Evolutionary conservation across 768 basidiomycete species (phyloP).

Genomic region (Filobasidium floriforme): DNA sequence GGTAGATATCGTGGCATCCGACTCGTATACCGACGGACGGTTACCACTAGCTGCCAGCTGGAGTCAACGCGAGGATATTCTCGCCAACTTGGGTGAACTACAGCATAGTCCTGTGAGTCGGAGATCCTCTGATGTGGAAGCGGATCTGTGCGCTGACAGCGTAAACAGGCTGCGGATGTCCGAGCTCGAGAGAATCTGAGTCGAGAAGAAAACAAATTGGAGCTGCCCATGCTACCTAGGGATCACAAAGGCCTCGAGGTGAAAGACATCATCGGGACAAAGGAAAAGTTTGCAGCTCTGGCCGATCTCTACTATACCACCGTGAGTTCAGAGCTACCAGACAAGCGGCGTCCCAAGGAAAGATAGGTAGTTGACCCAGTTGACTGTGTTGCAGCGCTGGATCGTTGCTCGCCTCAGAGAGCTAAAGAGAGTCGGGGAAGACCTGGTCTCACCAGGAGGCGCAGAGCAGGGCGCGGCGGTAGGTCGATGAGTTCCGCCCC

Average conservation of each 20-base stretch:
- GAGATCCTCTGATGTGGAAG: not conserved
- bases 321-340: slow-evolving; percentile 51
- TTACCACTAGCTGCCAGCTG: slow-evolving; percentile 58
- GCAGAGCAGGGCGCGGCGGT: not conserved
- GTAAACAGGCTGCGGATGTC: not conserved
- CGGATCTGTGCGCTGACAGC: not conserved
- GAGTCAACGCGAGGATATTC: slow-evolving; percentile 79
- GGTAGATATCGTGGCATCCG: slow-evolving; percentile 25
- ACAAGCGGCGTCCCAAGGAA: slow-evolving; percentile 4
- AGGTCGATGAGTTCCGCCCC: not conserved
- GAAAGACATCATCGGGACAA: slow-evolving; percentile 62
- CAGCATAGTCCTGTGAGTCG: slow-evolving; percentile 50
- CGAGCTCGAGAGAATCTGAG: slow-evolving; percentile 25
- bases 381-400: slow-evolving; percentile 58
- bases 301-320: slow-evolving; percentile 78
- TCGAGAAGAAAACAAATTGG: slow-evolving; percentile 70
- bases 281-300: slow-evolving; percentile 64
- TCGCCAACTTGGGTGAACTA: slow-evolving; percentile 63
- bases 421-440: slow-evolving; percentile 60
- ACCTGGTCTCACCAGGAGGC: slow-evolving; percentile 32
- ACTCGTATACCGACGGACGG: slow-evolving; percentile 39
- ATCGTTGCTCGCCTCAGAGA: slow-evolving; percentile 64
- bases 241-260: slow-evolving; percentile 52
- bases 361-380: not conserved
- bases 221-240: slow-evolving; percentile 57